Conservation (phyloP, 2,329 filamentous ascomycete species). For the Colletotrichum ledebouriae region DNA sequence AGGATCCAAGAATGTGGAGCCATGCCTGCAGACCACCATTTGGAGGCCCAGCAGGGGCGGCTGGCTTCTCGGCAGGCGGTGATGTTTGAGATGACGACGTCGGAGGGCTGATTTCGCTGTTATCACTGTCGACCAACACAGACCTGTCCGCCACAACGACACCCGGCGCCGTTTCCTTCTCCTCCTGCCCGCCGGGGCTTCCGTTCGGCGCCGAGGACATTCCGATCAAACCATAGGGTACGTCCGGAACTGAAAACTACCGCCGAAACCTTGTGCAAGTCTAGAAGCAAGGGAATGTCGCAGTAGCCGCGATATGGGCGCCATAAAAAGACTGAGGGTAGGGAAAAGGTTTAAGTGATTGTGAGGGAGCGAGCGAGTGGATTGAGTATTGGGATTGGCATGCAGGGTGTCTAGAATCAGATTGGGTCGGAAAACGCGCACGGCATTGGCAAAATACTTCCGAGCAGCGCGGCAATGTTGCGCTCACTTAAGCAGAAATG, state of each 20-base stretch:
- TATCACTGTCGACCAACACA: not conserved
- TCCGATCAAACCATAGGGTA: not conserved
- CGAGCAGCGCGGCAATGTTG: conserved; percentile 3
- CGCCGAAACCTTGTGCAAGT: conserved; percentile 1
- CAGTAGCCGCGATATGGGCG: conserved; percentile 16
- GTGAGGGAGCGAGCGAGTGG: conserved; percentile 8
- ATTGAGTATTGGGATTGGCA: conserved; percentile 21
- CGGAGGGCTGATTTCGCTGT: conserved; percentile 9
- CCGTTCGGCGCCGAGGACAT: conserved; percentile 30
- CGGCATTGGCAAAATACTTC: conserved; percentile 34
- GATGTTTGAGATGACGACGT: conserved; percentile 29
- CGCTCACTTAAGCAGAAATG: conserved; percentile 39
- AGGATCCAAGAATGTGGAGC: conserved; percentile 61
- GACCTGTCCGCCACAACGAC: not conserved
- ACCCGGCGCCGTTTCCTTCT: conserved; percentile 2
- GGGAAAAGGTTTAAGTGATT: conserved; percentile 6
- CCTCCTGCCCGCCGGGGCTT: conserved; percentile 5
- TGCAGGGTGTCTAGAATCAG: too few species aligned
- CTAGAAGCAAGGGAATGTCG: not conserved
- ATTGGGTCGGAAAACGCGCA: conserved; percentile 14
- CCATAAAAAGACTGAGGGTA: not conserved
- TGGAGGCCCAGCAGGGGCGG: conserved; percentile 24
- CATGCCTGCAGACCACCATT: conserved; percentile 57
- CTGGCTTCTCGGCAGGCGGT: conserved; percentile 27
- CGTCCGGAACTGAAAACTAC: not conserved